Conservation (phyloP, 768 basidiomycete species). For the Pholiota microspora region DNA sequence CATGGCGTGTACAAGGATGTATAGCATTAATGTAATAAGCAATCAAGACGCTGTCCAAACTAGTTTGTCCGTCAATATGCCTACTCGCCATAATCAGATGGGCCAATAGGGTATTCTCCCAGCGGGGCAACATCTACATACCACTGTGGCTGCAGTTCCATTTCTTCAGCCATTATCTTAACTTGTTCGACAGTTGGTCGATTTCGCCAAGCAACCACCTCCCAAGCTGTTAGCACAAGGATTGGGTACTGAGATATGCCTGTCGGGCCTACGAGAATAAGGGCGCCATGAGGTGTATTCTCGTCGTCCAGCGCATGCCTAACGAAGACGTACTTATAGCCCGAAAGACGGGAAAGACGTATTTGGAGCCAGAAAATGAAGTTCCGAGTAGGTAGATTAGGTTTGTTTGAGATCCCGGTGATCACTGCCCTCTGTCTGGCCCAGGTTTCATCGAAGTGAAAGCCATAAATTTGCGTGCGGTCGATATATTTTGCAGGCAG, state of each 20-base stretch:
- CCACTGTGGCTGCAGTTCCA: background rate
- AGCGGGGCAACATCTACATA: background rate
- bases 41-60: too few relatives aligned
- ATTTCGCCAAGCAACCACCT: background rate
- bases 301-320: background rate
- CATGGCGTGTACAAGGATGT: too few relatives aligned
- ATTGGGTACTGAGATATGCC: background rate
- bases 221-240: background rate
- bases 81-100: background rate
- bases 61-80: too few relatives aligned
- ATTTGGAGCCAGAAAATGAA: background rate
- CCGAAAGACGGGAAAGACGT: background rate
- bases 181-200: background rate
- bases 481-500: background rate
- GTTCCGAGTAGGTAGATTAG: too few relatives aligned
- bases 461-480: background rate
- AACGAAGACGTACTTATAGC: background rate
- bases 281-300: background rate
- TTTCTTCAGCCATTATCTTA: background rate
- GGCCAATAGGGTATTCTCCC: background rate
- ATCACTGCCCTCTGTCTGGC: background rate
- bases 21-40: too few relatives aligned
- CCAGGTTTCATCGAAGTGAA: background rate
- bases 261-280: background rate
- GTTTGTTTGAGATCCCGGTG: background rate